These are phyloP conservation scores for Phlyctochytrium arcticum DNA, from an alignment of 192 early-diverging fungal genomes.

Conservation along the genomic window DNA sequence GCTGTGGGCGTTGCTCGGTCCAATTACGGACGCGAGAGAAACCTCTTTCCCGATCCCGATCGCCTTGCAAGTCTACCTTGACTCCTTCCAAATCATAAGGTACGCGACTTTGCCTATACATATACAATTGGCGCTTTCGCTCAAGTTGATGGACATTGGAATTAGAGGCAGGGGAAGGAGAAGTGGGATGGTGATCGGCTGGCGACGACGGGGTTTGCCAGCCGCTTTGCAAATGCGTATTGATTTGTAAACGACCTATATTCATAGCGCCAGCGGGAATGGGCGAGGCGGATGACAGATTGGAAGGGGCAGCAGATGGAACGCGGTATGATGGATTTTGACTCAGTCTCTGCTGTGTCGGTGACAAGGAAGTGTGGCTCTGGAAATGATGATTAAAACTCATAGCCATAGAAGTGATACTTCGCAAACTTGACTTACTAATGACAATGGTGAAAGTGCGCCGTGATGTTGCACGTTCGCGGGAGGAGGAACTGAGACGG, in stretches of 20 bases:
- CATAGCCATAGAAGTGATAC: not conserved
- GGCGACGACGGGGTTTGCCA: not conserved
- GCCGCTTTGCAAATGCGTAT: not conserved
- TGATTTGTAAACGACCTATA: not conserved
- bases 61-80: conserved; percentile 1
- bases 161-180: conserved; percentile 14
- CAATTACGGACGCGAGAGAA: conserved; percentile 7
- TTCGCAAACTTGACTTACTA: not conserved
- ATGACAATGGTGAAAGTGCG: not conserved
- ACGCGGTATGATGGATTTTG: not conserved
- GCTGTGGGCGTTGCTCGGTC: not conserved
- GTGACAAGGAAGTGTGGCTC: conserved; percentile 6
- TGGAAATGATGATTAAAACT: not conserved
- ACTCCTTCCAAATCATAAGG: conserved; percentile 7
- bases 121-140: conserved; percentile 13
- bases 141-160: conserved; percentile 22
- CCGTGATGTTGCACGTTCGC: not conserved
- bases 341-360: not conserved
- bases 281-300: not conserved
- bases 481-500: not conserved
- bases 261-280: not conserved
- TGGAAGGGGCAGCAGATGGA: not conserved
- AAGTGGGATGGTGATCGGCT: conserved; percentile 10
- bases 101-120: not conserved
- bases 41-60: not conserved